Base-by-base conservation (phyloP, 495 filamentous ascomycete species). In the Neurospora sp. region DNA sequence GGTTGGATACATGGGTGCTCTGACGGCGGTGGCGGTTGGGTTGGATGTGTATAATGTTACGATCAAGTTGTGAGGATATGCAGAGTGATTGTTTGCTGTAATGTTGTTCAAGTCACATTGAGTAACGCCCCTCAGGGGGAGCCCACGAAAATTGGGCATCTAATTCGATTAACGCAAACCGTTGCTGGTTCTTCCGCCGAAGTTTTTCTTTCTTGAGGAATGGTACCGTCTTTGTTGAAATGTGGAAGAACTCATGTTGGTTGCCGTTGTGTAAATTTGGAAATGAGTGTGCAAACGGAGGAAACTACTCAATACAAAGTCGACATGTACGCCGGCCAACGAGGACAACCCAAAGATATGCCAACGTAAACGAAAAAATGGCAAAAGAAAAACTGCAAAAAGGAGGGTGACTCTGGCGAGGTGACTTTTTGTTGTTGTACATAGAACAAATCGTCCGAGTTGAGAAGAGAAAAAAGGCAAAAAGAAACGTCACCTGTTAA, bases 31-130 rank as follows among this genome's bases (percentile, higher is more conserved):
- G 73, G 95, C 94, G 20, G 80, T 97, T 46, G 86, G 78, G 27
- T 83, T 99, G 76, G 92, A 98, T 82, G 78, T 80, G 59, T 89
- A 83, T 73, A 87, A 93, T 78, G 81, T 98, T 38, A 93, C 91
- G 40, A 88, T 97, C 75, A 94, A 93, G 82, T 80, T 91, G 72
- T 97, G 77, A 69, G 12, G 12, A 18, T 7, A 12, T 54, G 6
- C 6, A 8, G 14, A 12, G 27, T 35, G 70, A 69, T 74, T 72
- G 70, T 31, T 59, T 42, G 23, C 48, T 16, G 8, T 9, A 16
- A 16, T n/a, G n/a, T 10, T 44, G 20, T 1, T 27, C 0, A 62
- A 62, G 48, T 37, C 54, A 66, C 14, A 37, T 66, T 14, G 48
- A 59, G 48, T 27, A 1, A 59, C 48, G 48, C 20, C 20, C 11